phyloP scores from a whole-genome alignment of 176 grass and related monocot species.

The Raddia guianensis region DNA sequence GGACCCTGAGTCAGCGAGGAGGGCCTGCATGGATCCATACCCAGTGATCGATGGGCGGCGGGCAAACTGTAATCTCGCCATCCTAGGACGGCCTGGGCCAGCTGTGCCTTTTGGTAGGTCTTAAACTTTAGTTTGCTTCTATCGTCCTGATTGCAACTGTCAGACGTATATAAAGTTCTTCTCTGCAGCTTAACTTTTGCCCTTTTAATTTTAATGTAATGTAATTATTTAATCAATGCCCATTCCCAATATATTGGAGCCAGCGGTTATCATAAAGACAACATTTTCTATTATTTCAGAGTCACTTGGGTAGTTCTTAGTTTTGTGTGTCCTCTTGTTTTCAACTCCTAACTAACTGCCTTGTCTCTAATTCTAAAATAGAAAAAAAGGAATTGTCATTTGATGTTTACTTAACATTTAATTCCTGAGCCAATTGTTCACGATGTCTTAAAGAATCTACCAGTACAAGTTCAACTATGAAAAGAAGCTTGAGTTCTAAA shows the following conservation, averaged over 20 bases:
- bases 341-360: conserved; percentile 25
- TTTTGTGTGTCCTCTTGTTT: conserved; percentile 17
- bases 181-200: neutral
- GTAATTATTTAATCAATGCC: conserved; percentile 11
- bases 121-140: conserved; percentile 16
- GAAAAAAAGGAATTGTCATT: conserved; percentile 29
- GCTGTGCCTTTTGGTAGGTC: conserved; percentile 58
- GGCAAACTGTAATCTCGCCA: conserved; percentile 78
- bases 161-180: conserved; percentile 15
- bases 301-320: neutral
- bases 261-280: conserved; percentile 14
- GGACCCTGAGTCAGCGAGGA: conserved; percentile 62
- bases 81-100: conserved; percentile 63
- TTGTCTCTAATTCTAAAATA: conserved; percentile 20
- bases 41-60: conserved; percentile 69
- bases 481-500: conserved; percentile 25
- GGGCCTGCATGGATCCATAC: conserved; percentile 64
- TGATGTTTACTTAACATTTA: neutral
- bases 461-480: conserved; percentile 6
- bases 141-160: conserved; percentile 1
- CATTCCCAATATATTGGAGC: conserved; percentile 40
- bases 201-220: neutral
- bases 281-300: conserved; percentile 28
- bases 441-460: conserved; percentile 6
- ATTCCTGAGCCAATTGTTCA: neutral